Percentiles rank a stretch among this genome's conserved stretches.
phyloP scores from a whole-genome alignment of 768 basidiomycete genomes.

The Suillus discolor region DNA sequence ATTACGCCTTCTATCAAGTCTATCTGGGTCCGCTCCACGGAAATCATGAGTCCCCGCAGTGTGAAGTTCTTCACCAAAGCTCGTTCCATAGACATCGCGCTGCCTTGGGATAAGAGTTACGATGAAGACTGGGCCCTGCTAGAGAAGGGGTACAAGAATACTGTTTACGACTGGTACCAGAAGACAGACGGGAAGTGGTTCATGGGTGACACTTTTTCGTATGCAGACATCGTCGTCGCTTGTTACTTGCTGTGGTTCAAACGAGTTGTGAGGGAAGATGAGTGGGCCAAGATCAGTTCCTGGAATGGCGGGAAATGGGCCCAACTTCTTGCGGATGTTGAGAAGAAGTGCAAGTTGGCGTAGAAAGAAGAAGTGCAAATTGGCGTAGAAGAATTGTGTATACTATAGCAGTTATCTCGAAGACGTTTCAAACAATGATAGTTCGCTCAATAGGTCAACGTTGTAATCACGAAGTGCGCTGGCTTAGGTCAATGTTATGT shows the following conservation, averaged over 20 bases:
- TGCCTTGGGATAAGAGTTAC: neutral
- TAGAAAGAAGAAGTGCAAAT: neutral
- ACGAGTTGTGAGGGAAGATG: neutral
- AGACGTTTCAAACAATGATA: neutral
- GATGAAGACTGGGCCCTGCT: neutral
- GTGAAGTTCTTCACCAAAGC: neutral
- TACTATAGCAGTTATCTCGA: neutral
- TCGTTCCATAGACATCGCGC: neutral
- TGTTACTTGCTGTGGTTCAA: neutral
- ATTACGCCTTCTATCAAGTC: neutral
- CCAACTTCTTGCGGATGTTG: neutral
- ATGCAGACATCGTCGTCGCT: neutral
- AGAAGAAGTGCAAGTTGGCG: neutral
- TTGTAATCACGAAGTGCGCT: neutral
- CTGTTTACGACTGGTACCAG: neutral
- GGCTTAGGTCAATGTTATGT: neutral
- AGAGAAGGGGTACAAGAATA: neutral
- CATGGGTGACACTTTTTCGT: neutral
- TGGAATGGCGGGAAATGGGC: neutral
- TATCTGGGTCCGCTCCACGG: neutral
- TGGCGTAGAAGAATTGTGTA: neutral
- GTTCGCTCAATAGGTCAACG: neutral
- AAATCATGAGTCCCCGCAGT: neutral
- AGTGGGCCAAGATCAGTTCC: neutral
- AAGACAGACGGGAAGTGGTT: neutral